Evolutionary conservation across 2,329 filamentous ascomycete genomes (phyloP), one percentile per base, ranked within the genome.

Genomic region (Talaromyces sp.): DNA sequence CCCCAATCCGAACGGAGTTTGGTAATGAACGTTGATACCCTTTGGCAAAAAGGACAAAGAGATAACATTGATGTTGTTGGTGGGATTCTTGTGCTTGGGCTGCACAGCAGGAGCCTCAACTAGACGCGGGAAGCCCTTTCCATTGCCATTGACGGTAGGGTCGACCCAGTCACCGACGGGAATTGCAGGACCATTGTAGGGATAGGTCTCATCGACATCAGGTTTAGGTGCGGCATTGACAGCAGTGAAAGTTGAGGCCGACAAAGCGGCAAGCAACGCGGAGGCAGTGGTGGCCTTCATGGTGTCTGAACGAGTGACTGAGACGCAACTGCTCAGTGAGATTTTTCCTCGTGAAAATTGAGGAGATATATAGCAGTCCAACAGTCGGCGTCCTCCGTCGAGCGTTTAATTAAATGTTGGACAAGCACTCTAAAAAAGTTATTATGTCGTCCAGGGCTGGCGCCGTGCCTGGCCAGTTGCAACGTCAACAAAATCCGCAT

Each of bases 41-140:
- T 75, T 71, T 0, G 82, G 82, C 2, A 83, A 66, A 66, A 83
- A 85, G 0, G 82, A 76, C 64, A 83, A 68, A 4, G 79, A 79
- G 64, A 85, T 82, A 43, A 85, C 83, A 67, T 85, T 85, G 71
- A 85, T 71, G 62, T 85, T 85, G 75, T 85, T 85, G 47, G 74
- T 80, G 7, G 82, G 80, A 56, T 81, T 79, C 10, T 68, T 66
- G 7, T 70, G 73, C 31, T 73, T 73, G 3, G 83, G 83, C 67
- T 75, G 80, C 19, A 85, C 82, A 3, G 82, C 83, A 10, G 82
- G 83, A 45, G 80, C 71, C 70, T 85, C 83, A 10, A 83, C 78
- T 3, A 85, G 74, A 54, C 83, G 82, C 22, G 78, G 77, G 67
- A 82, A 85, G 1, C 83, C 83, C 66, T 83, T 83, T 37, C 82